Evolutionary conservation across 1,284 basidiomycete genomes (phyloP).

Genomic region (Leccinum griseonigrum): DNA sequence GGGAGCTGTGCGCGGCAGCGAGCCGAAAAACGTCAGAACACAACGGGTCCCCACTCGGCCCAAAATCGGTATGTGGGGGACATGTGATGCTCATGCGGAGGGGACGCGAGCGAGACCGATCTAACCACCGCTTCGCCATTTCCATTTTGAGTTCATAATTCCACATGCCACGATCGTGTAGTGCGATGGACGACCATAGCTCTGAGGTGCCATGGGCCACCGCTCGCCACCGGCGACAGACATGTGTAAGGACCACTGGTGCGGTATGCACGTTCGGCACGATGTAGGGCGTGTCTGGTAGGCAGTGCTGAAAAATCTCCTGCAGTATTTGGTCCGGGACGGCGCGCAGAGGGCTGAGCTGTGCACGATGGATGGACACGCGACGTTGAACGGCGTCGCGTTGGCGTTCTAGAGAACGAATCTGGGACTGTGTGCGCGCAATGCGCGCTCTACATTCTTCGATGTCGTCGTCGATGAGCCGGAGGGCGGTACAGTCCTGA

Average conservation of each 20-base stretch:
- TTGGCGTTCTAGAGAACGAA: constrained; percentile 19
- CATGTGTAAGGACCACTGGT: constrained; percentile 31
- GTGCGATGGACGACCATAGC: constrained; percentile 30
- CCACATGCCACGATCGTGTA: constrained; percentile 28
- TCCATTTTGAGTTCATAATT: constrained; percentile 27
- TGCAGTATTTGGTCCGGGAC: constrained; percentile 33
- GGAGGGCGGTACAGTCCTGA: constrained; percentile 15
- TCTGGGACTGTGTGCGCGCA: constrained; percentile 16
- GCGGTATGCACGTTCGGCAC: constrained; percentile 20
- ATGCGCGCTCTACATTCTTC: constrained; percentile 17
- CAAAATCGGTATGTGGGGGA: constrained; percentile 22
- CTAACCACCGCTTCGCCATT: constrained; percentile 25
- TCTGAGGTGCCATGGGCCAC: constrained; percentile 29
- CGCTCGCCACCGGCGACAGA: constrained; percentile 31
- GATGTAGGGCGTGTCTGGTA: constrained; percentile 24
- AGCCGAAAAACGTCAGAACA: constrained; percentile 25
- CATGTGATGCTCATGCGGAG: constrained; percentile 25
- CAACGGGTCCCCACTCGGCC: background rate
- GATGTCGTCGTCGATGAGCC: constrained; percentile 14
- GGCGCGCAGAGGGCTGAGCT: constrained; percentile 25
- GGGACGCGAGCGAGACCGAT: constrained; percentile 21
- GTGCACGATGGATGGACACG: constrained; percentile 24
- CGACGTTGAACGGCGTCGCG: constrained; percentile 19
- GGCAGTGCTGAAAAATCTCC: constrained; percentile 30
- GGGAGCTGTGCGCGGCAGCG: constrained; percentile 20